These are phyloP conservation scores for Monascus ruber DNA, from an alignment of 2,329 filamentous ascomycete species.

Conservation along the genomic window DNA sequence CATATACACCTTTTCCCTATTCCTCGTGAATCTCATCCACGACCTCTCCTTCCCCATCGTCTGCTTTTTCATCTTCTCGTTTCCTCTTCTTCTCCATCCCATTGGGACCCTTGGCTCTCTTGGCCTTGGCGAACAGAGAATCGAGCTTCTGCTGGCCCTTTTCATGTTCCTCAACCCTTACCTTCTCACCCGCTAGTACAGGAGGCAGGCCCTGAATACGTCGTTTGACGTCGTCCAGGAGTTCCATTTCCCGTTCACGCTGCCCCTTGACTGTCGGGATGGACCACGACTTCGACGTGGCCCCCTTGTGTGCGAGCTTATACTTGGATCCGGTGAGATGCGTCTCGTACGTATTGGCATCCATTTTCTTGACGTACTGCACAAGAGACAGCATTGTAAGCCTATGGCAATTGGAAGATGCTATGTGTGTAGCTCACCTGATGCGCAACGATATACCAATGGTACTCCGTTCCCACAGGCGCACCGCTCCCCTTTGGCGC, in stretches of 20 bases:
- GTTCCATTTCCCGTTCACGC: constrained; percentile 20
- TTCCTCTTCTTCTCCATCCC: constrained; percentile 10
- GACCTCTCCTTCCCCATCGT: background rate
- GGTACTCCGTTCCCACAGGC: constrained; percentile 23
- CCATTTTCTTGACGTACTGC: constrained; percentile 23
- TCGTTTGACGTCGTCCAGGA: constrained; percentile 23
- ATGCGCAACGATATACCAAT: constrained; percentile 24
- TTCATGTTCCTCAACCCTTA: constrained; percentile 19
- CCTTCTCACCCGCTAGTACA: constrained; percentile 20
- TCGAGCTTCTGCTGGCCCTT: constrained; percentile 23
- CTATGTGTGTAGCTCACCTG: constrained; percentile 12
- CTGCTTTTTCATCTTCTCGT: background rate
- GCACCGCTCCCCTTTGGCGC: constrained; percentile 24
- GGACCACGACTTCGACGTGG: constrained; percentile 20
- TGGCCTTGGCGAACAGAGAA: constrained; percentile 14
- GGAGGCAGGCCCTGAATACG: constrained; percentile 22
- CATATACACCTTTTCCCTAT: too few species aligned
- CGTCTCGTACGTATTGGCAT: constrained; percentile 27
- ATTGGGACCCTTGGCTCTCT: background rate
- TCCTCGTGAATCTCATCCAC: too few species aligned
- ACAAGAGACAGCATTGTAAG: background rate
- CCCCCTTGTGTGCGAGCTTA: constrained; percentile 24
- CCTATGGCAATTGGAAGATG: background rate
- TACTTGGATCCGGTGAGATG: constrained; percentile 23
- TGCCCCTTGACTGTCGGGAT: constrained; percentile 24